Evolutionary conservation across 177 flowering plant species (phyloP), one percentile per base, ranked within the genome.

Genomic region (Vitis hybrid): DNA sequence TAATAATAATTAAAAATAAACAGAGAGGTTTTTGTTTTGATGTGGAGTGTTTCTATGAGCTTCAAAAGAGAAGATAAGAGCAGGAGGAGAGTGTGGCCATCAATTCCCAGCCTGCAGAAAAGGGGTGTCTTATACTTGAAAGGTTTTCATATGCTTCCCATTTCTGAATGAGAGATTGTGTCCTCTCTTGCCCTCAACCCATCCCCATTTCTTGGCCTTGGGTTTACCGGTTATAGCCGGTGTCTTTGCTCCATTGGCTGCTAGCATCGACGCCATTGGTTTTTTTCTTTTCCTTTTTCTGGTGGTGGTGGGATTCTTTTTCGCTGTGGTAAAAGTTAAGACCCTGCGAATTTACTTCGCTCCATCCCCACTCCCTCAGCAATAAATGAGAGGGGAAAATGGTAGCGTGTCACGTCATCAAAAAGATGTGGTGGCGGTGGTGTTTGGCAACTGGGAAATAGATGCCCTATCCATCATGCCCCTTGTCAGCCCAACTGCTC

Each of bases 71-170:
- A 76, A 70, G 86, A 81, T 72, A 82, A 73, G 80, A 81, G 71
- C 51, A 59, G 55, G 77, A 64, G 65, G 66, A 77, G 86, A 79
- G 77, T 78, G 89, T 83, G 89, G 89, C 65, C 86, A 80, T 78
- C 76, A 84, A 84, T 81, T 79, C 72, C 75, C 67, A 60, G 60
- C 65, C 77, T 80, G 82, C 82, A 73, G 48, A 75, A 75, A 74
- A 76, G 61, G 20, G 26, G 57, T 65, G 74, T 71, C 73, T 72
- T 72, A 39, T 39, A 69, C 66, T 75, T 65, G 57, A 74, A 72
- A 68, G 66, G 51, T 75, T 69, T 70, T 68, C 68, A 67, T 55
- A 73, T 74, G 64, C 70, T 68, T 77, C 67, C 74, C 72, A 60
- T 73, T 74, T 67, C 66, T 63, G 48, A 62, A 69, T n/a, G 51